Percentiles rank a stretch among this genome's conserved stretches.
Conservation (phyloP, 495 filamentous ascomycete genomes). For the Podospora australis region DNA sequence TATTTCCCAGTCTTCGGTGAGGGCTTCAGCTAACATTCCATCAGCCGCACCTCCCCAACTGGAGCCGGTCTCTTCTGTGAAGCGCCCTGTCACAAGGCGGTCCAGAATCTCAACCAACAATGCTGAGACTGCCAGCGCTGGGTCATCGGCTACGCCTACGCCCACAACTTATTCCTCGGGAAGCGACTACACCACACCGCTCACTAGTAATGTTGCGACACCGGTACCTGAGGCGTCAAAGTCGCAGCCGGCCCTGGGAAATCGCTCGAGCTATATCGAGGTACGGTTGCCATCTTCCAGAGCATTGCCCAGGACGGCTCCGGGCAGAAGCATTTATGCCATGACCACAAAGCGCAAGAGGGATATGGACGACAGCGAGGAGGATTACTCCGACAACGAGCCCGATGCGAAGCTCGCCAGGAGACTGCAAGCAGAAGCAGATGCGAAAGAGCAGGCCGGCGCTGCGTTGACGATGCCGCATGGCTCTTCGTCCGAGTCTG, state of each 20-base stretch:
- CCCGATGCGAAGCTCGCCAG: constrained; percentile 53
- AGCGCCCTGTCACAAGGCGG: too few species aligned
- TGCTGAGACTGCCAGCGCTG: constrained; percentile 3
- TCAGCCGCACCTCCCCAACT: constrained; percentile 5
- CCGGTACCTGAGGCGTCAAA: constrained; percentile 37
- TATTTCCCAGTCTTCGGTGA: not conserved
- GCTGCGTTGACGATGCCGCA: not conserved
- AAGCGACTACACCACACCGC: constrained; percentile 65
- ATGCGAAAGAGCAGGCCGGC: constrained; percentile 28
- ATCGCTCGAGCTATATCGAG: constrained; percentile 18
- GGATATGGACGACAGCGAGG: constrained; percentile 28
- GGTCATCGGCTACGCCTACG: constrained; percentile 34
- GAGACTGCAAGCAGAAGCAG: constrained; percentile 58
- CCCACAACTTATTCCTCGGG: constrained; percentile 36
- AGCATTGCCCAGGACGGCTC: constrained; percentile 1
- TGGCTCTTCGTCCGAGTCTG: not conserved
- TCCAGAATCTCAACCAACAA: constrained; percentile 11
- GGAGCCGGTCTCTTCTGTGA: not conserved
- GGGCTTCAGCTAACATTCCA: not conserved
- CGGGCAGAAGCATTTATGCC: constrained; percentile 23
- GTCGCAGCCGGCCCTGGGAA: constrained; percentile 5
- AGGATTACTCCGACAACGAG: constrained; percentile 25
- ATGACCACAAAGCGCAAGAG: constrained; percentile 27
- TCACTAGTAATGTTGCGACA: constrained; percentile 63
- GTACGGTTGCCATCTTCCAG: constrained; percentile 18